Evolutionary conservation across 371 early-diverging fungal genomes (phyloP), one percentile per base, ranked within the genome.

Genomic region (Zopfochytrium polystomum): DNA sequence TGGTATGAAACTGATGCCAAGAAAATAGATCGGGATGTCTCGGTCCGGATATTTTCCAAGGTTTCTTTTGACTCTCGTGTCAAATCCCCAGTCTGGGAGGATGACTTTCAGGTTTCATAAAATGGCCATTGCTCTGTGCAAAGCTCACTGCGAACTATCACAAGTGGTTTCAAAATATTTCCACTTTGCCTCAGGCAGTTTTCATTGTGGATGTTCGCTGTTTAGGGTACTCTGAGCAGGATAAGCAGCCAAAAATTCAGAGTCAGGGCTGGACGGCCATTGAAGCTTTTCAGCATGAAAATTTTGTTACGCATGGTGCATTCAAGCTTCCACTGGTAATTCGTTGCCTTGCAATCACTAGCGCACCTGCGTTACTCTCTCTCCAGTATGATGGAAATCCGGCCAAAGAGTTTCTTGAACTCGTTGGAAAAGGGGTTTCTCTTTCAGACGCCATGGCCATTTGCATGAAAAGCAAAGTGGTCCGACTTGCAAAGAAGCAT

Each of bases 181-280:
- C 31, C 23, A 38, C 34, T 25, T 4, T 42, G 15, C 6, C 57
- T n/a, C 22, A 43, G n/a, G 32, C 52, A 20, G n/a, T 50, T 18
- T 31, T 57, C 3, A 29, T 63, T 20, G 29, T 63, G 13, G 58
- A 63, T 44, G 58, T 63, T 38, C 64, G 48, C 1, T 50, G 52
- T 23, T 52, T 63, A 2, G 49, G 34, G 23, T 52, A 48, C 23
- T 47, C 56, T 4, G 52, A 56, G 25, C 22, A 38, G 33, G 58
- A 56, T n/a, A 56, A 56, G 46, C 44, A 56, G 15, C 46, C 34
- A 18, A 3, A 22, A n/a, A 4, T 63, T 6, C 48, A 63, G 29
- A 45, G 38, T 38, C 64, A 63, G 46, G 64, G 64, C 0, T 63
- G 64, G 64, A 44, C 64, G 13, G 1, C 52, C 20, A 20, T 63